phyloP scores from a whole-genome alignment of 305 asterid genomes.

The Solanum hybrid region DNA sequence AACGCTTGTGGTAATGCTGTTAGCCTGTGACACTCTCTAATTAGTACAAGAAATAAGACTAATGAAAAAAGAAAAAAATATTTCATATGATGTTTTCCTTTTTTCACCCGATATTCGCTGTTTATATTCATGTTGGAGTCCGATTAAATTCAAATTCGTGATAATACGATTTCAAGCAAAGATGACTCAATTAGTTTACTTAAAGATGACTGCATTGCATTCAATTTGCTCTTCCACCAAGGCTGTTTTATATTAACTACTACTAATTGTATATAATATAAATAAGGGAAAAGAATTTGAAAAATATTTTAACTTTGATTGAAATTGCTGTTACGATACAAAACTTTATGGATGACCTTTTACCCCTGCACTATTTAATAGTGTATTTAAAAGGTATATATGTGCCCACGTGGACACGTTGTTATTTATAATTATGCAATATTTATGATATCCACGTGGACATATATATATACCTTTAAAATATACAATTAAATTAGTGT shows the following conservation, averaged over 20 bases:
- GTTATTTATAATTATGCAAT: too few species aligned
- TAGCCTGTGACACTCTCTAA: not conserved
- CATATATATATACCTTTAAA: too few species aligned
- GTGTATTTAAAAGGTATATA: too few species aligned
- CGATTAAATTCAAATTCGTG: too few species aligned
- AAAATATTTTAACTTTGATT: rapidly evolving
- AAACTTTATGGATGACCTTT: too few species aligned
- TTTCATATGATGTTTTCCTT: not conserved
- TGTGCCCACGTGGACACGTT: too few species aligned
- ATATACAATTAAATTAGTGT: too few species aligned
- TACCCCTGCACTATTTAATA: too few species aligned
- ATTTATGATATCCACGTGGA: too few species aligned
- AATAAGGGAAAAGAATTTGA: too few species aligned
- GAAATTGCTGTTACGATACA: too few species aligned
- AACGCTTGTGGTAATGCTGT: not conserved
- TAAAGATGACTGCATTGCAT: not conserved
- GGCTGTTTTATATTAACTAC: not conserved
- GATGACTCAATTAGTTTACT: not conserved
- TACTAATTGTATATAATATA: not conserved
- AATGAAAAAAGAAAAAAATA: not conserved
- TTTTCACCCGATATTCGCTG: not conserved
- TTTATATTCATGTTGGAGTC: rapidly evolving
- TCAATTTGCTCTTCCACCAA: not conserved
- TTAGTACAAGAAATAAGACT: not conserved
- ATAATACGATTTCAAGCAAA: not conserved